Conservation (phyloP, 2,329 filamentous ascomycete genomes). For the Phyllosticta ampelicida region DNA sequence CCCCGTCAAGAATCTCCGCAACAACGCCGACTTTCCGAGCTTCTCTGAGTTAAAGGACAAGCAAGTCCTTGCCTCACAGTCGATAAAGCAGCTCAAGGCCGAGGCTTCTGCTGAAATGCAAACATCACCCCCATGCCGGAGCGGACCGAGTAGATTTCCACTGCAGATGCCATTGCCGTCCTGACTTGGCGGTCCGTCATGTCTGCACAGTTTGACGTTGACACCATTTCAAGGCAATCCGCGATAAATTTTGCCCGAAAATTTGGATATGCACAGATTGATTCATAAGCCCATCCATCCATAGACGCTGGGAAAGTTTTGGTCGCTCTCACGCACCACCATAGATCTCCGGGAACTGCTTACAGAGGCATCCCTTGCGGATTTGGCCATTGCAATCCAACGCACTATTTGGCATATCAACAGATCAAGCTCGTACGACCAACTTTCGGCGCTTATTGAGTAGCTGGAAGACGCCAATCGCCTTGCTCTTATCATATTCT, state of each 20-base stretch:
- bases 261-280: not conserved
- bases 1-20: not conserved
- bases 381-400: not conserved
- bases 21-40: not conserved
- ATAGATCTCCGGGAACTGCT: not conserved
- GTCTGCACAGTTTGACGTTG: not conserved
- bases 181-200: slow-evolving; percentile 4
- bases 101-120: not conserved
- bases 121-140: not conserved
- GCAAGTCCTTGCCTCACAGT: not conserved
- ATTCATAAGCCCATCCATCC: not conserved
- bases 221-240: not conserved
- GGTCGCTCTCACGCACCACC: not conserved
- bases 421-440: not conserved
- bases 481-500: not conserved
- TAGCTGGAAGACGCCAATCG: not conserved
- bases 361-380: not conserved
- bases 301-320: slow-evolving; percentile 1
- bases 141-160: not conserved
- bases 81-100: not conserved
- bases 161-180: not conserved
- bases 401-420: not conserved
- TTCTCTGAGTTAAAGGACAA: slow-evolving; percentile 1
- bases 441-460: not conserved
- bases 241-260: not conserved